A percentile compares a stretch with the other conserved stretches of the same genome.
Conservation (phyloP, 768 basidiomycete genomes). For the Lentinus tigrinus region DNA sequence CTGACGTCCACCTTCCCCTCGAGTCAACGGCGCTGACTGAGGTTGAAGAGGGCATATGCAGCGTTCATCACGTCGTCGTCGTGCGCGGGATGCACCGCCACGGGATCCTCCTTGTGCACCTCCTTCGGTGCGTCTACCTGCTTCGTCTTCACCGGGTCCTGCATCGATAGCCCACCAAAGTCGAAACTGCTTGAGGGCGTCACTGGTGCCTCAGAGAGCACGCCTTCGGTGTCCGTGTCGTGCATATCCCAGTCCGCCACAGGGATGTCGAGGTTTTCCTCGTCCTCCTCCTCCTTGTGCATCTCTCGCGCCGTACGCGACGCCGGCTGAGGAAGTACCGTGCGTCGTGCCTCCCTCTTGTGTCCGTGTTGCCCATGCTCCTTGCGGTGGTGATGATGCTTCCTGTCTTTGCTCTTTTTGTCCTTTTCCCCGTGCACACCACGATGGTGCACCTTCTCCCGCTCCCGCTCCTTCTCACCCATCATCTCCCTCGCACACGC, state of each 20-base stretch:
- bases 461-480: background rate
- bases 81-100: slow-evolving; percentile 23
- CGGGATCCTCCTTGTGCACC: slow-evolving; percentile 29
- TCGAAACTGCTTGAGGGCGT: slow-evolving; percentile 41
- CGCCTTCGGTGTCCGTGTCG: slow-evolving; percentile 15
- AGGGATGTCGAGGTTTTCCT: slow-evolving; percentile 50
- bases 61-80: slow-evolving; percentile 73
- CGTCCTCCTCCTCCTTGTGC: slow-evolving; percentile 41
- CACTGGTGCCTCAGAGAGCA: slow-evolving; percentile 5
- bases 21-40: slow-evolving; percentile 30
- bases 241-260: slow-evolving; percentile 46
- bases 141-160: slow-evolving; percentile 1
- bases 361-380: background rate
- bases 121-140: slow-evolving; percentile 14
- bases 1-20: background rate
- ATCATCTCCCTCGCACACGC: slow-evolving; percentile 32
- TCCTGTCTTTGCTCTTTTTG: slow-evolving; percentile 3
- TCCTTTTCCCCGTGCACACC: background rate
- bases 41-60: slow-evolving; percentile 64
- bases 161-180: slow-evolving; percentile 32
- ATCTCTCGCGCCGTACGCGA: slow-evolving; percentile 52
- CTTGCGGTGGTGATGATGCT: slow-evolving; percentile 4
- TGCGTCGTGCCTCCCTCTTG: background rate
- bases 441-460: slow-evolving; percentile 7
- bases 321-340: slow-evolving; percentile 21